Percentiles rank a stretch among this genome's conserved stretches.
Evolutionary conservation across 1,139 yeast genomes (phyloP).

Genomic region (Taiozyma sp.): DNA sequence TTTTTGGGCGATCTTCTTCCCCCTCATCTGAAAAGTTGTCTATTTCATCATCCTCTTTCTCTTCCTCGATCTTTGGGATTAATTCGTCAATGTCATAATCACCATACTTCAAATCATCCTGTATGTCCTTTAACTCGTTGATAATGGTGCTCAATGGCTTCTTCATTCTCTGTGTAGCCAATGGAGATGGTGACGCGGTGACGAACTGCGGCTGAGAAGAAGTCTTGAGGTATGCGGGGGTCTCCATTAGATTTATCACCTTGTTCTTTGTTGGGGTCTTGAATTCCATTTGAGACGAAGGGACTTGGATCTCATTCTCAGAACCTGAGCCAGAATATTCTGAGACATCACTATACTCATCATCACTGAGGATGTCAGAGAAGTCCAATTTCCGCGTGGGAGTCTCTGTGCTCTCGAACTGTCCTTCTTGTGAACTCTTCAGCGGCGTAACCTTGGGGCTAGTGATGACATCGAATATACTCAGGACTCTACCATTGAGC

Average conservation of each 20-base stretch:
- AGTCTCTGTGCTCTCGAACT: not conserved
- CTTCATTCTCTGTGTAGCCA: constrained; percentile 26
- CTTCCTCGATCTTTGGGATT: constrained; percentile 5
- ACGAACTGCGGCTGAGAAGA: constrained; percentile 1
- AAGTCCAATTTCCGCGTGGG: constrained; percentile 13
- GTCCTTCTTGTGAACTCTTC: not conserved
- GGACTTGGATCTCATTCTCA: not conserved
- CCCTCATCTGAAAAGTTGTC: constrained; percentile 4
- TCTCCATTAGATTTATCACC: constrained; percentile 9
- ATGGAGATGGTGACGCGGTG: constrained; percentile 27
- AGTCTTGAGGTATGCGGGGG: constrained; percentile 25
- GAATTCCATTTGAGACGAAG: constrained; percentile 14
- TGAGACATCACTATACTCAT: constrained; percentile 1
- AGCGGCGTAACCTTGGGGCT: constrained; percentile 14
- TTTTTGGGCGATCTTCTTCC: constrained; percentile 20
- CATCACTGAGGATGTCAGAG: constrained; percentile 3
- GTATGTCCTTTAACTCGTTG: constrained; percentile 32
- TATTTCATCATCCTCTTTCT: constrained; percentile 7
- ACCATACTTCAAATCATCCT: constrained; percentile 22
- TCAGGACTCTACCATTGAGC: constrained; percentile 61
- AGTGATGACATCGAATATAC: constrained; percentile 52
- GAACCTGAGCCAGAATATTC: not conserved
- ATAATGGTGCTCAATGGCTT: constrained; percentile 35
- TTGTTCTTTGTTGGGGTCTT: constrained; percentile 28
- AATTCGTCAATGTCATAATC: constrained; percentile 19